A percentile compares a stretch with the other conserved stretches of the same genome.
These are phyloP conservation scores for Plenodomus lindquistii DNA, from an alignment of 2,329 filamentous ascomycete genomes.

Conservation along the genomic window DNA sequence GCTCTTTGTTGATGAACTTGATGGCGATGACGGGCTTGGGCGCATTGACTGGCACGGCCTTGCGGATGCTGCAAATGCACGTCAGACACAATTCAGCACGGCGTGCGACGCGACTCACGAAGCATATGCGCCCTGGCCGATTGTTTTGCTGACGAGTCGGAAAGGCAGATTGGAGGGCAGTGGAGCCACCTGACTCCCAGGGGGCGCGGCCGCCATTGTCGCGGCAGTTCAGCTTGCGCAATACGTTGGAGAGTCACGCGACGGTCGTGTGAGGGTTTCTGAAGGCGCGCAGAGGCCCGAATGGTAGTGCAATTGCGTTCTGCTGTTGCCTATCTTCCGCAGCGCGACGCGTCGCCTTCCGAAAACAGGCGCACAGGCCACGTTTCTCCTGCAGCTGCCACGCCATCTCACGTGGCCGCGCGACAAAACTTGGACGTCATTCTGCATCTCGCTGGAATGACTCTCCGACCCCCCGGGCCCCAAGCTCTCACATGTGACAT, in stretches of 20 bases:
- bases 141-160: constrained; percentile 92
- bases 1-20: constrained; percentile 98
- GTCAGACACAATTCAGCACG: not conserved
- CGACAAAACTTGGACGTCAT: not conserved
- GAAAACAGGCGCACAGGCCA: constrained; percentile 17
- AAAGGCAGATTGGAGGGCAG: constrained; percentile 86
- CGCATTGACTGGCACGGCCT: constrained; percentile 75
- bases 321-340: not conserved
- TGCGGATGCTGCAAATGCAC: constrained; percentile 66
- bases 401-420: constrained; percentile 13
- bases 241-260: not conserved
- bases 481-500: not conserved
- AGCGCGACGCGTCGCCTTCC: not conserved
- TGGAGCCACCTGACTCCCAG: constrained; percentile 79
- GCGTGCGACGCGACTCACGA: constrained; percentile 56
- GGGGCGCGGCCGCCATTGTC: constrained; percentile 30
- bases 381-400: constrained; percentile 1
- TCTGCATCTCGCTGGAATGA: not conserved
- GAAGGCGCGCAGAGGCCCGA: not conserved
- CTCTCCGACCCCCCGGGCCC: not conserved
- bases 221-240: not conserved
- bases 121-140: constrained; percentile 94
- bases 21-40: constrained; percentile 85
- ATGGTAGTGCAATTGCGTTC: not conserved
- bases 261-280: not conserved